Evolutionary conservation across 352 stramenopile species (phyloP).

Genomic region (Ophiocytium majus): DNA sequence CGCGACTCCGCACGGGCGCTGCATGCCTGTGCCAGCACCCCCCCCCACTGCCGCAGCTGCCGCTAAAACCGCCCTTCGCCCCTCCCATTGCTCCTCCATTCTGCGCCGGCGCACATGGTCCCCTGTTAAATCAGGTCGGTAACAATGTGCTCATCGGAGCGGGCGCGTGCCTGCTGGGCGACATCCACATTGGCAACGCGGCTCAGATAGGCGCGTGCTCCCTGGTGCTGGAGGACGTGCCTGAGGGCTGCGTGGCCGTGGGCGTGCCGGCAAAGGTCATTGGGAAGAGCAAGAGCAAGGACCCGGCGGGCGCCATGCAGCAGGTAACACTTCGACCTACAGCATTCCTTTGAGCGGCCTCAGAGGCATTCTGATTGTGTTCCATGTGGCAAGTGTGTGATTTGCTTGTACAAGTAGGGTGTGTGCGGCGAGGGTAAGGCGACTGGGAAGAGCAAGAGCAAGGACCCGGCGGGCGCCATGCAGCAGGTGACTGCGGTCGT

Average conservation of each 20-base stretch:
- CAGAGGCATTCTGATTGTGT: no score
- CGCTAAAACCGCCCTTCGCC: background rate
- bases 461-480: constrained; percentile 39
- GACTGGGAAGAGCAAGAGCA: constrained; percentile 34
- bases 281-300: constrained; percentile 30
- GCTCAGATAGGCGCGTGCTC: constrained; percentile 52
- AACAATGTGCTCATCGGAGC: constrained; percentile 67
- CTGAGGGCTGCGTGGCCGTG: constrained; percentile 41
- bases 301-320: constrained; percentile 41
- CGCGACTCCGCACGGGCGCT: no score
- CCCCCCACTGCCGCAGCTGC: no score
- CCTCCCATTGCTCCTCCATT: background rate
- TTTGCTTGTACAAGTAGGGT: no score
- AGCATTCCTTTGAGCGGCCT: no score
- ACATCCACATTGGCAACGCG: constrained; percentile 57
- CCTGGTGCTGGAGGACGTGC: constrained; percentile 47
- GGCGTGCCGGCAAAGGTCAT: constrained; percentile 52
- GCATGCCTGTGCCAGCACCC: no score
- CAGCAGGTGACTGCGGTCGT: no score
- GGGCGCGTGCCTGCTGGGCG: constrained; percentile 64
- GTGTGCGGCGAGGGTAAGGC: constrained; percentile 51
- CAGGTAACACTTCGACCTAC: no score
- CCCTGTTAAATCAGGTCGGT: no score
- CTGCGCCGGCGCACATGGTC: no score
- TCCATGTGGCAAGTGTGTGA: no score